Percentiles rank a stretch among this genome's conserved stretches.
These are phyloP conservation scores for Lophiotrema nucula DNA, from an alignment of 495 filamentous ascomycete genomes.

Conservation along the genomic window DNA sequence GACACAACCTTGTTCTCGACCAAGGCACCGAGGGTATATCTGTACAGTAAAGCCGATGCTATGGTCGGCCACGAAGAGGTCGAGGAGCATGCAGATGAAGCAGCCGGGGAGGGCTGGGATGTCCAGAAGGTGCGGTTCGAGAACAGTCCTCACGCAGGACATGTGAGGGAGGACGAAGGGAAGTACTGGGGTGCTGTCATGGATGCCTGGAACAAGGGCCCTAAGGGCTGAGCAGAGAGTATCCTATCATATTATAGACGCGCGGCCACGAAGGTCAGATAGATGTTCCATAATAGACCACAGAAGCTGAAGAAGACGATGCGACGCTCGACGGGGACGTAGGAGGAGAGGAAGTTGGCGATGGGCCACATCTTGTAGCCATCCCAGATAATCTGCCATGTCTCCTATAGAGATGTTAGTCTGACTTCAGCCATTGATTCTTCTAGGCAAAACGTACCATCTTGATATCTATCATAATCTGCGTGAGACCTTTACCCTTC, in stretches of 20 bases:
- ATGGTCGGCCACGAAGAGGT: conserved; percentile 34
- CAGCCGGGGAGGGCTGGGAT: conserved; percentile 21
- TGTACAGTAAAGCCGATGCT: conserved; percentile 34
- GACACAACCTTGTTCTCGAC: conserved; percentile 18
- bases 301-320: conserved; percentile 28
- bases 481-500: conserved; percentile 14
- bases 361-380: conserved; percentile 33
- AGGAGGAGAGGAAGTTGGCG: conserved; percentile 29
- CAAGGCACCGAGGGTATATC: conserved; percentile 30
- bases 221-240: neutral
- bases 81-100: conserved; percentile 36
- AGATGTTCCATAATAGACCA: conserved; percentile 29
- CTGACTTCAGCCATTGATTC: neutral
- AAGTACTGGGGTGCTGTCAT: conserved; percentile 34
- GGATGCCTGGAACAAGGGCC: conserved; percentile 15
- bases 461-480: conserved; percentile 9
- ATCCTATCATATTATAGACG: conserved; percentile 5
- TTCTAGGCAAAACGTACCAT: neutral
- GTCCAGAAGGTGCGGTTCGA: conserved; percentile 29
- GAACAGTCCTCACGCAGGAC: conserved; percentile 28
- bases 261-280: conserved; percentile 26
- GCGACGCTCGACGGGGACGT: conserved; percentile 27
- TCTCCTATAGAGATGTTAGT: conserved; percentile 14
- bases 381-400: conserved; percentile 19
- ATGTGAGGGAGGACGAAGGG: conserved; percentile 26